Percentiles rank a stretch among this genome's conserved stretches.
phyloP scores from a whole-genome alignment of 2,329 filamentous ascomycete species.

The Alternaria sp. region DNA sequence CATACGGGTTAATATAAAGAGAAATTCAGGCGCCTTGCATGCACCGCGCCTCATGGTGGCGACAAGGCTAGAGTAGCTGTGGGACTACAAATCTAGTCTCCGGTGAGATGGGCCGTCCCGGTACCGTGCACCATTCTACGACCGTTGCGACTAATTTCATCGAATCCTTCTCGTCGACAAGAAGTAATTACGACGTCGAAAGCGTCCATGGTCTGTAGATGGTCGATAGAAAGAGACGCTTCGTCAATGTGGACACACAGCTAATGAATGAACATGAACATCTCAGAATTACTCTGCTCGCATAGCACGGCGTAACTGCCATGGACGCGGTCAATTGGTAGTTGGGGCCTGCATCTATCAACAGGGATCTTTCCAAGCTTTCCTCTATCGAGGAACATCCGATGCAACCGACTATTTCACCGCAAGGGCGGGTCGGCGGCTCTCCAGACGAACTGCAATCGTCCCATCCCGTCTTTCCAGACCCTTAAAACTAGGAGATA shows the following conservation, averaged over 20 bases:
- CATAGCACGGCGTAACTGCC: background rate
- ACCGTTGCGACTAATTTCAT: background rate
- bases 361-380: background rate
- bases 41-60: conserved; percentile 1
- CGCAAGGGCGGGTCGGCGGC: conserved; percentile 8
- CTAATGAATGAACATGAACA: background rate
- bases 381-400: background rate
- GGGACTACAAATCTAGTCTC: conserved; percentile 6
- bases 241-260: background rate
- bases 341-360: background rate
- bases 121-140: background rate
- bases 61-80: background rate
- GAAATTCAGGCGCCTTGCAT: background rate
- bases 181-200: background rate
- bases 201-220: background rate
- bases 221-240: background rate
- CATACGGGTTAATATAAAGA: conserved; percentile 9
- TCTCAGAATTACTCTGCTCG: background rate
- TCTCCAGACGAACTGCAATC: conserved; percentile 7
- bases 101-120: conserved; percentile 5
- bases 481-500: background rate
- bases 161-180: background rate
- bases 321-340: background rate
- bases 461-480: background rate
- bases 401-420: background rate